phyloP scores from a whole-genome alignment of 495 filamentous ascomycete species.

The Trichocladium uniseriatum region DNA sequence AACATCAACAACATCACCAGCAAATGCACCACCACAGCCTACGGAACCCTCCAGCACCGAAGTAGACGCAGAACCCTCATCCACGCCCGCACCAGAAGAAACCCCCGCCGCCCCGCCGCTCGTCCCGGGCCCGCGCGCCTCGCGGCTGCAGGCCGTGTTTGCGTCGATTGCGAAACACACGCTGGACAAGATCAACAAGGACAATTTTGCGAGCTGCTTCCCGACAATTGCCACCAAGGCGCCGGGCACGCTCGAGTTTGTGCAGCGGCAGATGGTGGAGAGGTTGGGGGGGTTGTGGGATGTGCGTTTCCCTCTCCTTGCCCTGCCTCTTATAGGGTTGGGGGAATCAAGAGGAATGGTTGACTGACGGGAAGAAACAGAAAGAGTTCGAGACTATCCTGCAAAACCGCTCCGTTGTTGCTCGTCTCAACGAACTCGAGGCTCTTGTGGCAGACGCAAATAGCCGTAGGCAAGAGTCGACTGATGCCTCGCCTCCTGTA shows the following conservation, averaged over 20 bases:
- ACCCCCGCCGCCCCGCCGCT: constrained; percentile 30
- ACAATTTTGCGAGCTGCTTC: constrained; percentile 80
- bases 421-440: constrained; percentile 76
- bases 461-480: constrained; percentile 42
- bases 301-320: constrained; percentile 23
- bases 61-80: background rate
- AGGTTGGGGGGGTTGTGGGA: constrained; percentile 52
- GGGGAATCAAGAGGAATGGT: no score
- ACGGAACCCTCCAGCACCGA: background rate
- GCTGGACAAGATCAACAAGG: constrained; percentile 61
- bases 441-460: constrained; percentile 60
- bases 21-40: background rate
- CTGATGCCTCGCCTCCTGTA: constrained; percentile 21
- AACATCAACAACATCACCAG: constrained; percentile 3
- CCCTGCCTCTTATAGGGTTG: constrained; percentile 1
- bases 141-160: constrained; percentile 61
- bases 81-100: background rate
- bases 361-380: constrained; percentile 28
- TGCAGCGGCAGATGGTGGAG: constrained; percentile 63
- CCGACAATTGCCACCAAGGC: constrained; percentile 67
- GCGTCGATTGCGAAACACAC: constrained; percentile 58
- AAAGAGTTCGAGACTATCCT: constrained; percentile 74
- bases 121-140: constrained; percentile 65
- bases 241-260: constrained; percentile 53
- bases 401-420: constrained; percentile 57